A percentile compares a stretch with the other conserved stretches of the same genome.
These are phyloP conservation scores for Geoglossum cookeanum DNA, from an alignment of 2,329 filamentous ascomycete species.

Conservation along the genomic window DNA sequence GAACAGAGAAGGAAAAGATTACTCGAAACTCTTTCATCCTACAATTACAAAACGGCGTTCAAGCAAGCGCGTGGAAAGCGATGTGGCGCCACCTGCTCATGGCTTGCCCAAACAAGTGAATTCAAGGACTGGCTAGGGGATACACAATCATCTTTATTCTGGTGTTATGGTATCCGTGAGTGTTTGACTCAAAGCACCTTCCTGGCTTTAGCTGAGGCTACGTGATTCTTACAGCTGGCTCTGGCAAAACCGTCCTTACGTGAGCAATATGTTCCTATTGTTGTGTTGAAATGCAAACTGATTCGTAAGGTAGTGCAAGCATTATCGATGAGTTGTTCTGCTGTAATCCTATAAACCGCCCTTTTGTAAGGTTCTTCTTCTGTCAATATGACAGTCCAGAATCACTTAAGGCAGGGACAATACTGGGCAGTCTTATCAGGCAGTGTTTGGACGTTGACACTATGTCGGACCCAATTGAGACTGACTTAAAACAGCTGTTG, in stretches of 20 bases:
- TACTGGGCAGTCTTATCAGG: conserved; percentile 9
- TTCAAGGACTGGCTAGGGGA: conserved; percentile 7
- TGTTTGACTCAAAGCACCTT: not conserved
- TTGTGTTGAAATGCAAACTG: not conserved
- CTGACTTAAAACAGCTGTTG: conserved; percentile 5
- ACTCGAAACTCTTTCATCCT: conserved; percentile 6
- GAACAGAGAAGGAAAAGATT: not conserved
- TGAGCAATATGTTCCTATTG: conserved; percentile 2
- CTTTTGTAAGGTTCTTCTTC: conserved; percentile 6
- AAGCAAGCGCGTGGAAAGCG: conserved; percentile 6
- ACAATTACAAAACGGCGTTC: conserved; percentile 7
- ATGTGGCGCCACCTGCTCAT: conserved; percentile 8
- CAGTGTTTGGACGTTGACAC: conserved; percentile 7
- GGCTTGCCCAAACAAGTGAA: conserved; percentile 7
- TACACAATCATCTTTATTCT: conserved; percentile 6
- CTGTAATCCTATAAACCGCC: not conserved
- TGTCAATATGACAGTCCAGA: conserved; percentile 7
- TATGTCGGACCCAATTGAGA: not conserved
- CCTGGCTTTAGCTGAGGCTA: not conserved
- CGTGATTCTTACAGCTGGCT: conserved; percentile 8
- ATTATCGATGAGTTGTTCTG: not conserved
- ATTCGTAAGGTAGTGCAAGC: not conserved
- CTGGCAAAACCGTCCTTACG: conserved; percentile 10
- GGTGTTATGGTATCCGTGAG: conserved; percentile 11
- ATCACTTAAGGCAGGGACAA: conserved; percentile 4